Evolutionary conservation across 306 rosid species (phyloP), one percentile per base, ranked within the genome.

Genomic region (Dalbergia oliveri): DNA sequence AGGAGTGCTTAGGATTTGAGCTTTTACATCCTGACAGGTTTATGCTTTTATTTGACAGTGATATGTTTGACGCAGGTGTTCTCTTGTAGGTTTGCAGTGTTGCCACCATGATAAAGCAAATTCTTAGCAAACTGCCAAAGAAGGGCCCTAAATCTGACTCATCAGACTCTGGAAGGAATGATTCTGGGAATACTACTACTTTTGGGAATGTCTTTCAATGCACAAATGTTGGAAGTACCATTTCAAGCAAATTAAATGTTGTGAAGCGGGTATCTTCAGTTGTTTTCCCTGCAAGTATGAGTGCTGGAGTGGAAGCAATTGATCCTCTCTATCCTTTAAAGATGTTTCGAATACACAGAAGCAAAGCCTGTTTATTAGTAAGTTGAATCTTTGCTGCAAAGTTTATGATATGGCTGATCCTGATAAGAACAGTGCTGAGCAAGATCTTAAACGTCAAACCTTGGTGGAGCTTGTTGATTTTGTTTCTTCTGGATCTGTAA

Each of bases 181-280:
- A 89, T 69, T 84, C 97, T 49, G 88, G 93, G 75, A 90, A 74
- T 84, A 66, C 88, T 64, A 77, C 88, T 41, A 92, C 86, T 83
- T 85, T 90, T 76, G 91, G 97, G 47, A 88, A 86, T 85, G 98
- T 91, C 9, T 96, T 96, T 87, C 99, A 92, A 77, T 96, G 99
- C 81, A 88, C 99, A 79, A 93, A 91, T 79, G 97, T 95, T 61
- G 99, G 98, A 73, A 91, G 92, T 72, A 88, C 99, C 71, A 86
- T 96, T 78, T 89, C 99, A 8, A 93, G 97, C 91, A 96, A 96
- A 87, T 85, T 96, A 77, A 96, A 90, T 85, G 98, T 91, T 11
- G 99, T 96, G 61, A 93, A 96, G 82, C 85, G 99, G 79, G 99
- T 96, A 41, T 96, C 99, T 70, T 96, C 98, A 0, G 99, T 90